A percentile compares a stretch with the other conserved stretches of the same genome.
Conservation (phyloP, 1,284 basidiomycete genomes). For the Athelia sp. region DNA sequence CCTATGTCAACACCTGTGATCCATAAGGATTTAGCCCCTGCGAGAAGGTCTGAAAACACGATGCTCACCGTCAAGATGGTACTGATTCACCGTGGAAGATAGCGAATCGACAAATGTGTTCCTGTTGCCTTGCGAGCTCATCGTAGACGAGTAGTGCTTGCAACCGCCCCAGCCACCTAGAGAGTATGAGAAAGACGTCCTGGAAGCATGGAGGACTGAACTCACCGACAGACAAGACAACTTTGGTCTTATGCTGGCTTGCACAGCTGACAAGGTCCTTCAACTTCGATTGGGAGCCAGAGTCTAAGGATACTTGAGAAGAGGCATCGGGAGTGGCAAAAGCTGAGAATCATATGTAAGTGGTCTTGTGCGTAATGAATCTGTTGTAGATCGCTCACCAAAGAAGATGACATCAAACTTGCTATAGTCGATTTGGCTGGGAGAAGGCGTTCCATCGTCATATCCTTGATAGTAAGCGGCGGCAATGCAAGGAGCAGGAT, state of each 20-base stretch:
- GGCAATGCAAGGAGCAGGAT: constrained; percentile 19
- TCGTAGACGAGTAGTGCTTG: constrained; percentile 62
- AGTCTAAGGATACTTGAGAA: constrained; percentile 50
- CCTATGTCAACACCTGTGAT: constrained; percentile 61
- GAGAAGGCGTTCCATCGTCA: constrained; percentile 53
- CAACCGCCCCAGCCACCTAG: constrained; percentile 50
- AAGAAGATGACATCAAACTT: constrained; percentile 74
- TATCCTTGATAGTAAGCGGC: constrained; percentile 65
- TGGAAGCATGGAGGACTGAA: no score
- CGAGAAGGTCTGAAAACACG: no score
- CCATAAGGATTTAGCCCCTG: no score
- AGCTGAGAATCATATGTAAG: constrained; percentile 33
- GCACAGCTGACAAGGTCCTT: constrained; percentile 57
- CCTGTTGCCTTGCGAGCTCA: constrained; percentile 43
- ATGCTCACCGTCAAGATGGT: constrained; percentile 53
- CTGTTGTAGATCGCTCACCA: constrained; percentile 21
- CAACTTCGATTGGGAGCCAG: constrained; percentile 50
- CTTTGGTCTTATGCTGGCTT: constrained; percentile 52
- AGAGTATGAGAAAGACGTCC: background rate
- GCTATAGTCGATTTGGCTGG: constrained; percentile 62
- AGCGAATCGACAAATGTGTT: constrained; percentile 59
- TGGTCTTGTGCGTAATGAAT: background rate
- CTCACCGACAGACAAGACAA: constrained; percentile 70
- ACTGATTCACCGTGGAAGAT: constrained; percentile 51
- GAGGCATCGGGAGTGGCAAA: constrained; percentile 68